Evolutionary conservation across 2,329 filamentous ascomycete species (phyloP).

Genomic region (Sphaerulina vaccinii): DNA sequence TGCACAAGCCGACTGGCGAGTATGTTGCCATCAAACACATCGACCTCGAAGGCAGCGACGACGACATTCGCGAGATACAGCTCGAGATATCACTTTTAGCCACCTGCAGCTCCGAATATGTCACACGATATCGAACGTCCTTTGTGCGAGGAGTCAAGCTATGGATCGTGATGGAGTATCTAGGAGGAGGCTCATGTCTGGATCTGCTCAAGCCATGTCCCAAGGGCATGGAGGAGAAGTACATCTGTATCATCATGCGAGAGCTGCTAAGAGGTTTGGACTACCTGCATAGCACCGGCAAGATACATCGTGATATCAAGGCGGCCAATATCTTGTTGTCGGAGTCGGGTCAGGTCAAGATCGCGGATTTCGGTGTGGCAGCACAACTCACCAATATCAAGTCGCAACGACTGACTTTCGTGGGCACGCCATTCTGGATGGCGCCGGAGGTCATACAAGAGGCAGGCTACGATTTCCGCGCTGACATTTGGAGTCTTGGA

Average conservation of each 20-base stretch:
- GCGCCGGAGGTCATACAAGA: conserved; percentile 92
- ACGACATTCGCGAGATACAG: conserved; percentile 97
- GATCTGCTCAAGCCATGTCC: conserved; percentile 89
- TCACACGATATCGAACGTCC: conserved; percentile 94
- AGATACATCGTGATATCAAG: conserved; percentile 98
- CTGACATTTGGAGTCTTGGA: conserved; percentile 89
- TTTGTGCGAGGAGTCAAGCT: conserved; percentile 95
- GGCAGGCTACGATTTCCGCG: conserved; percentile 79
- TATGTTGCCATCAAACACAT: conserved; percentile 98
- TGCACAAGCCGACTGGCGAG: conserved; percentile 85
- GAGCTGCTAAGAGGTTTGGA: conserved; percentile 87
- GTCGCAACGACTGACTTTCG: conserved; percentile 94
- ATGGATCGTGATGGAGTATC: conserved; percentile 99
- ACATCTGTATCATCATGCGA: conserved; percentile 91
- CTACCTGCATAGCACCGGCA: conserved; percentile 89
- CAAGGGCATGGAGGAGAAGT: conserved; percentile 70
- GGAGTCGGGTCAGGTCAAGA: conserved; percentile 81
- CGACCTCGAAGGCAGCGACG: conserved; percentile 96
- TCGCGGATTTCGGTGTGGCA: conserved; percentile 95
- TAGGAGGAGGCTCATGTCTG: conserved; percentile 91
- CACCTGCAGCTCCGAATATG: conserved; percentile 89
- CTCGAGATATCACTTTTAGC: conserved; percentile 94
- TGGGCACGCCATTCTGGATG: conserved; percentile 98
- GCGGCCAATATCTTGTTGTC: conserved; percentile 95
- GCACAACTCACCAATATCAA: conserved; percentile 97